Evolutionary conservation across 1,139 yeast species (phyloP), one percentile per base, ranked within the genome.

Genomic region (Kodamaea derodonti): DNA sequence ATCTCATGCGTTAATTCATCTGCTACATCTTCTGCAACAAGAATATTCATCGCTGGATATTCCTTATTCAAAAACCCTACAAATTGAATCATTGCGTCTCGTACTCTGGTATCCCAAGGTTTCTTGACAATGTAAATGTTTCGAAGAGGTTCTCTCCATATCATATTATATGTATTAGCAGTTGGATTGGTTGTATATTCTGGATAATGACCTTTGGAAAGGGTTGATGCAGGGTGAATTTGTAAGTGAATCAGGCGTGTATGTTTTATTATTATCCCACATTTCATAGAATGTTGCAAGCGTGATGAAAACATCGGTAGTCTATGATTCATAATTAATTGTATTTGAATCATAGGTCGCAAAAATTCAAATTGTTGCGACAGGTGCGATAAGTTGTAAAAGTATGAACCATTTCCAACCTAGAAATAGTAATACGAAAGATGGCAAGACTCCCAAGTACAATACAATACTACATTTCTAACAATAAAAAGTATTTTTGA

Each of bases 61-160:
- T 69, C 63, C 11, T 59, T 57, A 41, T 78, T 78, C 13, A 86
- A 45, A 42, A 65, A 71, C 29, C 69, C 60, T 20, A 87, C 75
- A 42, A 90, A 80, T 34, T 70, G 66, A 8, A 78, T 68, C 75
- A 82, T 75, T 7, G 95, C 88, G 13, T 67, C 64, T 11, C 82
- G 68, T 1, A 86, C 95, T 8, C 65, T 61, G 3, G 64, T 57
- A 37, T 85, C 77, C 82, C 87, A 79, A 1, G 96, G 96, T 54
- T 90, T 90, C 56, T 87, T 88, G 28, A 86, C 85, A 27, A 90
- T 68, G 40, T 82, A 74, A 8, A 90, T 75, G 54, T 90, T 90
- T 41, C 77, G 73, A 11, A 86, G 74, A 1, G 79, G 78, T 10
- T 49, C 36, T 22, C 58, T 40, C 75, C 69, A 79, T 16, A 68